These are phyloP conservation scores for Zygotorulaspora sp. DNA, from an alignment of 805 yeast species.

Conservation along the genomic window DNA sequence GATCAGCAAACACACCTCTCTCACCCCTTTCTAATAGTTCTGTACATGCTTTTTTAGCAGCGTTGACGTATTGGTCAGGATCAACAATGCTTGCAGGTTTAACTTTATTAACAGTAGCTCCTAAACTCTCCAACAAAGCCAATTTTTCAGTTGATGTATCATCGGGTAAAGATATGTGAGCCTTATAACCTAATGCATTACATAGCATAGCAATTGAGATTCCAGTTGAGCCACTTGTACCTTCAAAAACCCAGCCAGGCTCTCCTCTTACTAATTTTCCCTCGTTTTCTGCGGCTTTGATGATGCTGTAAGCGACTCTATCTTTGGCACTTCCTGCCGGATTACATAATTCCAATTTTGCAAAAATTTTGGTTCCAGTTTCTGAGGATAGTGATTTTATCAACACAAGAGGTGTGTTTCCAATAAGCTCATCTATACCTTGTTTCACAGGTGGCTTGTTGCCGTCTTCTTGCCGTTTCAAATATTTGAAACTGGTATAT, in stretches of 20 bases:
- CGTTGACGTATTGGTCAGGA: constrained; percentile 86
- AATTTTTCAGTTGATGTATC: constrained; percentile 87
- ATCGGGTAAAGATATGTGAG: constrained; percentile 92
- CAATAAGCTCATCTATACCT: constrained; percentile 79
- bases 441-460: constrained; percentile 33
- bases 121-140: constrained; percentile 62
- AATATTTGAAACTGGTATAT: constrained; percentile 13
- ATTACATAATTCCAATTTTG: constrained; percentile 77
- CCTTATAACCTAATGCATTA: constrained; percentile 78
- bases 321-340: constrained; percentile 98
- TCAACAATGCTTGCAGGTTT: constrained; percentile 95
- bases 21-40: constrained; percentile 36
- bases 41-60: constrained; percentile 68
- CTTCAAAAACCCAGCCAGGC: constrained; percentile 68
- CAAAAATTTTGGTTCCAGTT: constrained; percentile 81
- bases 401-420: constrained; percentile 81
- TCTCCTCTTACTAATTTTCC: constrained; percentile 62
- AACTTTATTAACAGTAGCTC: constrained; percentile 80
- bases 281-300: constrained; percentile 56
- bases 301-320: constrained; percentile 83
- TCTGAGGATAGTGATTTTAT: constrained; percentile 62
- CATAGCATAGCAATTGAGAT: constrained; percentile 90
- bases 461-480: constrained; percentile 3
- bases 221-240: constrained; percentile 96
- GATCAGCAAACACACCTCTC: constrained; percentile 84